Base-by-base conservation (phyloP, 164 flowering plant genomes). In the Echeveria elegans region DNA sequence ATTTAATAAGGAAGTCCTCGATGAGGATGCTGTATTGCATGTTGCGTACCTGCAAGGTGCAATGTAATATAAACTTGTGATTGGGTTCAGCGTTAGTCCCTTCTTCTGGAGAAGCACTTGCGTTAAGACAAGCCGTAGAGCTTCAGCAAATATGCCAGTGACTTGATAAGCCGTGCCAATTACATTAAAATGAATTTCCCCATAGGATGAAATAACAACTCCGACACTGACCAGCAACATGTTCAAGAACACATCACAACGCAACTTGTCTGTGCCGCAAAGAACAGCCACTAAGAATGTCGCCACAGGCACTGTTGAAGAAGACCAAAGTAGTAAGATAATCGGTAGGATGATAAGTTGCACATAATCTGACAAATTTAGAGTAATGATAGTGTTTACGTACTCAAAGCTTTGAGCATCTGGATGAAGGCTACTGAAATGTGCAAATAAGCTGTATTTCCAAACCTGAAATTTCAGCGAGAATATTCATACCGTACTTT, bases 361-460 rank as follows among this genome's bases (percentile, higher is more conserved):
- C 5, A 60, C 26, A 32, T 23, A 23, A n/a, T 6, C 18, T 10
- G 41, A 18, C 16, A 63, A 34, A 18, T 31, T 63, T 9, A n/a
- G 15, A 63, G 26, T 56, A n/a, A 47, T 29, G 38, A 48, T 66
- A 37, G 36, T 41, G 59, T 62, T 14, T 34, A 74, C 97, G 69
- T 90, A 94, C 99, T 94, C 71, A 94, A 77, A 68, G 99, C 99
- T 76, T 94, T 94, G 38, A 94, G 96, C 99, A 94, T 94, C 84
- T 94, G 99, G 68, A 94, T 94, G 81, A 94, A 94, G 69, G 99
- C 97, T 63, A 94, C 99, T n/a, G 99, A 94, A 32, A 94, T 94
- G 75, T 89, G 90, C 82, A 94, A 82, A 77, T 89, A 94, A 30
- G 99, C 99, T 40, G 99, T 94, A 73, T 94, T 94, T 43, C 99